Base-by-base conservation (phyloP, 257 asterid species). In the Nicotiana otophora region DNA sequence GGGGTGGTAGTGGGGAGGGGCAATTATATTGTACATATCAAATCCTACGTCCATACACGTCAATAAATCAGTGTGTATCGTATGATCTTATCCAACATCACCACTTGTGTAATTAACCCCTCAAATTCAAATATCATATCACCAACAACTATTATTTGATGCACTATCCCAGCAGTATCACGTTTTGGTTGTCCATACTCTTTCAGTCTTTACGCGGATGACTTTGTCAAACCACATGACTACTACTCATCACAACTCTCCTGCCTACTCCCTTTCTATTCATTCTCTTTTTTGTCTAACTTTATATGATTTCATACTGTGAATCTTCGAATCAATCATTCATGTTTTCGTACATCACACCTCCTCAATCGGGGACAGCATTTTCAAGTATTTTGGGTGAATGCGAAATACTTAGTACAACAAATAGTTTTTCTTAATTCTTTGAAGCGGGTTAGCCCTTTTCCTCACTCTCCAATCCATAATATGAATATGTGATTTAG, bases 1-100 rank as follows among this genome's bases (percentile, higher is more conserved):
- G 19, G 23, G 6, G 1, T 4, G 34, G n/a, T 51, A 12, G 48
- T 2, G 3, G 23, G 60, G 19, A 15, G n/a, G 60, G 60, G 20
- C 60, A 65, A 9, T 33, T 39, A 17, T n/a, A 70, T 15, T 53
- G 19, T 11, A 14, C 78, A 12, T 70, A 70, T 70, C 20, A 70
- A 42, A 70, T 70, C 58, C 78, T 42, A 70, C 78, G 30, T 70
- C 14, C 33, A 42, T 42, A 42, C 78, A 70, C 78, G 78, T 70
- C 78, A 42, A 70, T 20, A 20, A 3, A 42, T 42, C 3, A 42
- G n/a, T 11, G 23, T 42, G 12, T 62, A 62, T 26, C 16, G 4
- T 53, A 30, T 64, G 20, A 48, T 74, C 79, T 74, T 74, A 74
- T 74, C 79, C 62, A 48, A 62, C 62, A 26, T 34, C 14, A 12